These are phyloP conservation scores for Kodamaea sp. DNA, from an alignment of 1,139 yeast genomes.

Conservation along the genomic window DNA sequence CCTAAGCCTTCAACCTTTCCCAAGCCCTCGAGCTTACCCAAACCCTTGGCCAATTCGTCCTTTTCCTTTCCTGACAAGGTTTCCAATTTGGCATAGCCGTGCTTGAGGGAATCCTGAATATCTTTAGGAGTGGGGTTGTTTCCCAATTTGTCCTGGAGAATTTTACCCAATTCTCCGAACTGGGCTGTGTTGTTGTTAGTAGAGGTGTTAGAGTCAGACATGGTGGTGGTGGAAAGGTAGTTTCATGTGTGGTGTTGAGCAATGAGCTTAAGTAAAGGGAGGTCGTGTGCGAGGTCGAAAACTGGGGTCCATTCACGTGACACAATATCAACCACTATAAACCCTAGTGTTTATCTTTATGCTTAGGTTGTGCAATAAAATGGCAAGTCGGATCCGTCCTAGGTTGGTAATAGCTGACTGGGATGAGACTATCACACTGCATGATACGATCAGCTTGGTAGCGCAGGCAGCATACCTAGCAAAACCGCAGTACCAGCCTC, in stretches of 20 bases:
- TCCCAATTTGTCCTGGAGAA: constrained; percentile 14
- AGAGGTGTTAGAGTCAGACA: too few species aligned
- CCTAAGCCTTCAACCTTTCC: constrained; percentile 9
- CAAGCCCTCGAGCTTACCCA: constrained; percentile 13
- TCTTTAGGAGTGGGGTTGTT: constrained; percentile 11
- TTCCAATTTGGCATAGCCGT: constrained; percentile 15
- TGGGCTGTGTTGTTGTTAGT: constrained; percentile 8
- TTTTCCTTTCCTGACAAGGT: constrained; percentile 10
- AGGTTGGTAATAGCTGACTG: constrained; percentile 54
- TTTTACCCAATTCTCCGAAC: constrained; percentile 29
- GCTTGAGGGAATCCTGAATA: constrained; percentile 10
- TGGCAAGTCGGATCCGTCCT: constrained; percentile 6
- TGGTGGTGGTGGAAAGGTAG: not conserved
- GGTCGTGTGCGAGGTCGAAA: too few species aligned
- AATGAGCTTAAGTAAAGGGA: too few species aligned
- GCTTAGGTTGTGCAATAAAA: too few species aligned
- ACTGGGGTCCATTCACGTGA: too few species aligned
- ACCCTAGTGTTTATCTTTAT: too few species aligned
- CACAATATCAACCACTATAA: too few species aligned
- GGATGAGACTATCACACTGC: constrained; percentile 68
- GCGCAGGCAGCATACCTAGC: constrained; percentile 51
- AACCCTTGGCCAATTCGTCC: constrained; percentile 11
- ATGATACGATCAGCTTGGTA: constrained; percentile 57
- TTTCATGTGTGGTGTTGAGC: too few species aligned
- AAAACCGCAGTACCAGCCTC: constrained; percentile 38